Percentiles rank a stretch among this genome's conserved stretches.
phyloP scores from a whole-genome alignment of 116 monocot species.

The Trichopus zeylanicus region DNA sequence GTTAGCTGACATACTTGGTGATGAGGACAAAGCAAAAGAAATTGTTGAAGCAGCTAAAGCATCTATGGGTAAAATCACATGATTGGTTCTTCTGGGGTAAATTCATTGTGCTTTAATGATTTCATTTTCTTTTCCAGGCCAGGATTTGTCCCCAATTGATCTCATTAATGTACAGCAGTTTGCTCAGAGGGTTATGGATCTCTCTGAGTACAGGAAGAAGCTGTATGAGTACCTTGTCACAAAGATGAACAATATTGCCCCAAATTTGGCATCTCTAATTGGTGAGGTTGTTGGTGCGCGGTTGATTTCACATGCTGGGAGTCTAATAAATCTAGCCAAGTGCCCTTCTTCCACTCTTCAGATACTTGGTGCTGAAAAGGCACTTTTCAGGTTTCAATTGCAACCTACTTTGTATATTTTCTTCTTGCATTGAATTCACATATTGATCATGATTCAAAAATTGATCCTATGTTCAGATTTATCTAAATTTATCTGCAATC shows the following conservation, averaged over 20 bases:
- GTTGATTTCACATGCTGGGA: conserved; percentile 90
- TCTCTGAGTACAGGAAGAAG: conserved; percentile 81
- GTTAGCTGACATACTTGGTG: conserved; percentile 72
- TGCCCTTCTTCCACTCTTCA: conserved; percentile 89
- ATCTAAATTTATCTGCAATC: too few relatives aligned
- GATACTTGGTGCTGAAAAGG: conserved; percentile 93
- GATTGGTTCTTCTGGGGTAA: neutral
- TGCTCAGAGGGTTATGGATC: conserved; percentile 71
- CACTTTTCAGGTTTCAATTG: conserved; percentile 95
- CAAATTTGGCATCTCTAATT: conserved; percentile 70
- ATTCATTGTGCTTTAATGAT: neutral
- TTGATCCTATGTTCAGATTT: too few relatives aligned
- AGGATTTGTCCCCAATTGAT: conserved; percentile 77
- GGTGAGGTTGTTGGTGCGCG: conserved; percentile 89
- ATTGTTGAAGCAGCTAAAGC: conserved; percentile 97
- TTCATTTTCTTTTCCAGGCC: conserved; percentile 46
- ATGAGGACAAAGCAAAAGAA: conserved; percentile 92
- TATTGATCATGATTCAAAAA: too few relatives aligned
- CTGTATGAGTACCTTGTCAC: conserved; percentile 76
- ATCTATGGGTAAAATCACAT: conserved; percentile 66
- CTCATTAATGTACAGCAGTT: conserved; percentile 85
- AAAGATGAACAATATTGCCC: conserved; percentile 94
- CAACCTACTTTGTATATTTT: too few relatives aligned
- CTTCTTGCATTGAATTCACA: too few relatives aligned
- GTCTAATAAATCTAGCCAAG: conserved; percentile 88